Evolutionary conservation across 768 basidiomycete genomes (phyloP).

Genomic region (Crucibulum laeve): DNA sequence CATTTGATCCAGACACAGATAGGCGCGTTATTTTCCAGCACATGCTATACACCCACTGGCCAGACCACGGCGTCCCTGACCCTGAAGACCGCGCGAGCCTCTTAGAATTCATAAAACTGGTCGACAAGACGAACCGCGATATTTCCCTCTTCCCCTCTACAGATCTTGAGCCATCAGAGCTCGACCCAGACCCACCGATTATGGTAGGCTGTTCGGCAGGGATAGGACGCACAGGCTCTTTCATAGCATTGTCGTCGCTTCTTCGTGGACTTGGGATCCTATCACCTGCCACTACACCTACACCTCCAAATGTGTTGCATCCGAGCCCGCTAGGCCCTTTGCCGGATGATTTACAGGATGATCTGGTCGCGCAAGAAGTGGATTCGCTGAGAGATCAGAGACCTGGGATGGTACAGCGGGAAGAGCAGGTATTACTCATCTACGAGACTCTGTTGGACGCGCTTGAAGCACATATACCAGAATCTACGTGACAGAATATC

Average conservation of each 20-base stretch:
- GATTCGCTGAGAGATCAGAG: conserved; percentile 79
- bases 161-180: conserved; percentile 16
- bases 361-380: conserved; percentile 66
- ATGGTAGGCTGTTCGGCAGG: conserved; percentile 87
- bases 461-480: no score
- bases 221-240: conserved; percentile 82
- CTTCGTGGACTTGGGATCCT: conserved; percentile 58
- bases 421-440: conserved; percentile 60
- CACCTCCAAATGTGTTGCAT: conserved; percentile 28
- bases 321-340: conserved; percentile 58
- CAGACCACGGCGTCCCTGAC: conserved; percentile 79
- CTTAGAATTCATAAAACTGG: conserved; percentile 58
- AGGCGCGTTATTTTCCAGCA: conserved; percentile 58
- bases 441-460: conserved; percentile 51
- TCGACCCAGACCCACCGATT: conserved; percentile 68
- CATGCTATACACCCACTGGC: conserved; percentile 74
- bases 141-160: conserved; percentile 20
- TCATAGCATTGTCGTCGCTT: conserved; percentile 76
- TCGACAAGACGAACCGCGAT: conserved; percentile 57
- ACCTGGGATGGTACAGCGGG: conserved; percentile 75
- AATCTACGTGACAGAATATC: conserved; percentile 5
- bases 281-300: conserved; percentile 24
- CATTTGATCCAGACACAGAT: conserved; percentile 12
- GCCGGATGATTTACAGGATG: conserved; percentile 40
- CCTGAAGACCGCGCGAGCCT: conserved; percentile 55